Evolutionary conservation across 1,284 basidiomycete species (phyloP), one percentile per base, ranked within the genome.

Genomic region (Pyrrhoderma lamaoense): DNA sequence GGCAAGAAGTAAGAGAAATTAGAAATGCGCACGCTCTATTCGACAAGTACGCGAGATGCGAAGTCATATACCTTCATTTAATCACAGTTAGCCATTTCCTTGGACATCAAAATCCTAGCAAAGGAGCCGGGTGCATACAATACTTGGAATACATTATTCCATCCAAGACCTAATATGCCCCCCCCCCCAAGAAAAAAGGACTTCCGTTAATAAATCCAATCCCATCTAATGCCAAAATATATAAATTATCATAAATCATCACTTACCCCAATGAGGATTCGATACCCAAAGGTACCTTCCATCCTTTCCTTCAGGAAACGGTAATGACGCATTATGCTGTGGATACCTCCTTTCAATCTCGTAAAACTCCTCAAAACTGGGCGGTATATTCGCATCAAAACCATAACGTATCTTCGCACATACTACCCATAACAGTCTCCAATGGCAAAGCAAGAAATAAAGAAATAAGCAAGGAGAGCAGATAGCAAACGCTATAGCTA

Each of bases 111-210:
- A 7, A 55, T 53, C 18, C 79, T 57, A 3, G 79, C 14, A 40
- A 8, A 5, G 38, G 5, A 5, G 5, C 16, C 38, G n/a, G 7
- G n/a, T 40, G 49, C 57, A 75, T 69, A 54, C n/a, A n/a, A n/a
- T n/a, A 79, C 78, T 51, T 82, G 75, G 66, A 82, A 69, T 2
- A 64, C 68, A 52, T 82, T 82, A 5, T 79, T 79, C 78, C 79
- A 82, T 2, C 79, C 79, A 34, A 70, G 67, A 11, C 58, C 74
- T 73, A 56, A 11, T 37, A 11, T 11, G 35, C 35, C 16, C 16
- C 21, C n/a, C 16, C 8, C n/a, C 21, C n/a, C n/a, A 22, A 40
- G 35, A 37, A 16, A 22, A 18, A 47, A 22, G 18, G 36, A 34
- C 22, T 18, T 34, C 9, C 35, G 35, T 9, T 9, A 37, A 37